These are phyloP conservation scores for Neoscytalidium dimidiatum DNA, from an alignment of 2,329 filamentous ascomycete species.

Conservation along the genomic window DNA sequence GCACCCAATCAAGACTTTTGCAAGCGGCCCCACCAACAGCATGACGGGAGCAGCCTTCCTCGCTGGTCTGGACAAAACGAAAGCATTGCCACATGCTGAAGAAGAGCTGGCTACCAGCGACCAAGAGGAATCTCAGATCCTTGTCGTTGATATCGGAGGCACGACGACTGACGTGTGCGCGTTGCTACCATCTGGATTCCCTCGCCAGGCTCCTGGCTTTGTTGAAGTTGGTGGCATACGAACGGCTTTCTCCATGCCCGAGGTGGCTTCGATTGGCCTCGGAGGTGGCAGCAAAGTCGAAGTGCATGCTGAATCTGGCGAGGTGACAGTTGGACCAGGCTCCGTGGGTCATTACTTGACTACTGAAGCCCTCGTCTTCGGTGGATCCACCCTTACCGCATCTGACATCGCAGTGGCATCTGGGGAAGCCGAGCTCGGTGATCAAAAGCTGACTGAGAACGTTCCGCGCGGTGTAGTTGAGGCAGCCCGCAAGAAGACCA, in stretches of 20 bases:
- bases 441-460: conserved; percentile 8
- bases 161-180: conserved; percentile 66
- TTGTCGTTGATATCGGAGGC: conserved; percentile 65
- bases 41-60: conserved; percentile 56
- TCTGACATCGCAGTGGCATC: conserved; percentile 52
- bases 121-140: conserved; percentile 27
- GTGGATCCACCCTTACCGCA: conserved; percentile 55
- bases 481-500: conserved; percentile 41
- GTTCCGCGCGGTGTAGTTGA: conserved; percentile 23
- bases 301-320: conserved; percentile 24
- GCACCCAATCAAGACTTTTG: conserved; percentile 63
- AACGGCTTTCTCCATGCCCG: conserved; percentile 50
- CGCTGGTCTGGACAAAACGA: conserved; percentile 32
- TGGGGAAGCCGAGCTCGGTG: conserved; percentile 30
- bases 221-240: conserved; percentile 62
- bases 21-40: conserved; percentile 64
- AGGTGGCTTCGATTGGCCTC: conserved; percentile 56
- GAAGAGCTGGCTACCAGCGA: neutral
- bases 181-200: conserved; percentile 59
- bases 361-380: conserved; percentile 55
- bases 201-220: conserved; percentile 62
- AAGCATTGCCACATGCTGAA: neutral
- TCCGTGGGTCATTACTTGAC: conserved; percentile 57
- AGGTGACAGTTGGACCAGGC: conserved; percentile 55
- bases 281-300: conserved; percentile 54